Conservation (phyloP, 1,284 basidiomycete genomes). For the Agroathelia rolfsii region DNA sequence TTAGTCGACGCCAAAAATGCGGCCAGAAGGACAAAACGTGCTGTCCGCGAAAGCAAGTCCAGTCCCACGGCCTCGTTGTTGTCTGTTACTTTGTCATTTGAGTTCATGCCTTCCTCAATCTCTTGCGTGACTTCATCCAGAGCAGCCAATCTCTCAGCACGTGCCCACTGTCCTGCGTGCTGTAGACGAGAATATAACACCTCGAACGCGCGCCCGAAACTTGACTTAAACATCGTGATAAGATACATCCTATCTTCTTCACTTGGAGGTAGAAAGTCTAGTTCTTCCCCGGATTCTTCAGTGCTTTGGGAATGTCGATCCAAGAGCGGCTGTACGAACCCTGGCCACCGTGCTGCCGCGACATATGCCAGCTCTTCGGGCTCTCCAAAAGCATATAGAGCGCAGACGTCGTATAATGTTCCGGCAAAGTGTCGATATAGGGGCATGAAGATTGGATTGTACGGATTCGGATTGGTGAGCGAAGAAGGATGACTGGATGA, state of each 20-base stretch:
- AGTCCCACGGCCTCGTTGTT: conserved; percentile 12
- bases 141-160: conserved; percentile 31
- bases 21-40: conserved; percentile 73
- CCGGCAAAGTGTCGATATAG: conserved; percentile 62
- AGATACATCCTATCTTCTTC: conserved; percentile 57
- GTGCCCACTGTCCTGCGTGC: conserved; percentile 51
- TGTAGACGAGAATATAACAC: conserved; percentile 54
- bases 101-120: conserved; percentile 10
- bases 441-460: conserved; percentile 42
- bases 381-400: conserved; percentile 57
- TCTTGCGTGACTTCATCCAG: conserved; percentile 21
- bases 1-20: conserved; percentile 84
- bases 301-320: conserved; percentile 32
- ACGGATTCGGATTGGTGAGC: conserved; percentile 23
- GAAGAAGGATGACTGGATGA: conserved; percentile 27
- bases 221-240: conserved; percentile 47
- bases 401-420: conserved; percentile 54
- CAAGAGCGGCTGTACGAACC: conserved; percentile 58
- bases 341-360: conserved; percentile 72
- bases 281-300: conserved; percentile 12
- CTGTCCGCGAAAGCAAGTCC: conserved; percentile 41
- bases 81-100: conserved; percentile 8
- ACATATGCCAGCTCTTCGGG: conserved; percentile 68
- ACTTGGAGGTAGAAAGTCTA: conserved; percentile 28
- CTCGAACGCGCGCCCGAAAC: conserved; percentile 51